phyloP scores from a whole-genome alignment of 345 rosid species.

The Pistacia vera region DNA sequence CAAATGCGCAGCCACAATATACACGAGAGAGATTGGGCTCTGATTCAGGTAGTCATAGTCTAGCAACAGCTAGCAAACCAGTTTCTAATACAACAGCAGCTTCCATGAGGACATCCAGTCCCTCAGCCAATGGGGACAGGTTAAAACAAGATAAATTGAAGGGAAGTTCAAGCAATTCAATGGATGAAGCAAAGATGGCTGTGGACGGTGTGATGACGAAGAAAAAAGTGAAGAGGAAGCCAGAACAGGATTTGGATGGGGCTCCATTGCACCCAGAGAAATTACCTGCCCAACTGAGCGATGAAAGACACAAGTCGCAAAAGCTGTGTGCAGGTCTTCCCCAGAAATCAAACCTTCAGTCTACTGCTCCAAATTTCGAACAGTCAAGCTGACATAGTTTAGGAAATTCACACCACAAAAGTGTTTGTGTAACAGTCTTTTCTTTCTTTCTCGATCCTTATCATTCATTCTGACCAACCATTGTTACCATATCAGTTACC shows the following conservation, averaged over 20 bases:
- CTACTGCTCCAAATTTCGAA: conserved; percentile 38
- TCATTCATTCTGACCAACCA: conserved; percentile 27
- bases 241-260: conserved; percentile 50
- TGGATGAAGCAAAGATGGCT: conserved; percentile 43
- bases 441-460: background rate
- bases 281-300: conserved; percentile 24
- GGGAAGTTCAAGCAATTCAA: conserved; percentile 42
- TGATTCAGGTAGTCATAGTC: conserved; percentile 38
- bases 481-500: conserved; percentile 18
- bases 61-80: conserved; percentile 42
- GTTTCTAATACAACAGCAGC: conserved; percentile 35
- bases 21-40: conserved; percentile 35
- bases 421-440: conserved; percentile 14
- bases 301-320: conserved; percentile 37
- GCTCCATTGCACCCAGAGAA: conserved; percentile 38
- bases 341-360: conserved; percentile 37
- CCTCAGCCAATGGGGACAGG: conserved; percentile 46
- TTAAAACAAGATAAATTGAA: conserved; percentile 58
- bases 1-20: conserved; percentile 44
- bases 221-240: conserved; percentile 63
- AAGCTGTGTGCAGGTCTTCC: conserved; percentile 34
- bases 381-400: conserved; percentile 46
- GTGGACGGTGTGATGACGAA: conserved; percentile 38
- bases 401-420: conserved; percentile 27
- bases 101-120: conserved; percentile 39